Evolutionary conservation across 1,139 yeast species (phyloP).

Genomic region (Waltiozyma sp.): DNA sequence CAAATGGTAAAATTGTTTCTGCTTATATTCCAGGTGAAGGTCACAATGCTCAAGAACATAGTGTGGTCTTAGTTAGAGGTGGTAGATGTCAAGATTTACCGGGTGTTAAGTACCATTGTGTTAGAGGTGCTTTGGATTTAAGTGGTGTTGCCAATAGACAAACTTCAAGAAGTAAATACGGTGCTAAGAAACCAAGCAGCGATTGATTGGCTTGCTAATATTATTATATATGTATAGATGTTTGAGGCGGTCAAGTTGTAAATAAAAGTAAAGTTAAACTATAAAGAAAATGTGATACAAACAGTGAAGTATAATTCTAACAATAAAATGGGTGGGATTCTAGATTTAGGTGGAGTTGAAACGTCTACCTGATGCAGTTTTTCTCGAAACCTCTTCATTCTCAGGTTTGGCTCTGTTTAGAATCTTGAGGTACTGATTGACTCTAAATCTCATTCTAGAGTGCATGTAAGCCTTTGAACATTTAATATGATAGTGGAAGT

Average conservation of each 20-base stretch:
- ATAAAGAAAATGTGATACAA: too few relatives aligned
- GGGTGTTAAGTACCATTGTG: constrained; percentile 91
- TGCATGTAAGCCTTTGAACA: constrained; percentile 98
- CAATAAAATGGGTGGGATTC: too few relatives aligned
- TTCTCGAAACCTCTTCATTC: constrained; percentile 64
- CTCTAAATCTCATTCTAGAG: constrained; percentile 95
- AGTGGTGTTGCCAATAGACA: constrained; percentile 92
- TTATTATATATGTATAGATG: background rate
- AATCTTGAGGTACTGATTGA: constrained; percentile 85
- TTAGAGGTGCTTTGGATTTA: constrained; percentile 89
- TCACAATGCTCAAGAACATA: constrained; percentile 96
- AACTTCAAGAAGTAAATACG: constrained; percentile 85
- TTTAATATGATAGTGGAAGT: constrained; percentile 96
- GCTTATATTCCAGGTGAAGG: constrained; percentile 99
- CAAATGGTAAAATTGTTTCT: constrained; percentile 80
- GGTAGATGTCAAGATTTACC: constrained; percentile 98
- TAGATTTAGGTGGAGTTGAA: constrained; percentile 24
- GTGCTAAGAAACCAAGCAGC: constrained; percentile 75
- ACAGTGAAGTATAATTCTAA: background rate
- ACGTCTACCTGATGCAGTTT: constrained; percentile 78
- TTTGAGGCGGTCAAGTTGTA: background rate
- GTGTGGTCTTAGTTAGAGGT: constrained; percentile 90
- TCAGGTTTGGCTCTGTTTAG: constrained; percentile 97
- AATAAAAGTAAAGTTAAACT: background rate
- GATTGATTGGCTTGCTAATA: constrained; percentile 13